phyloP scores from a whole-genome alignment of 805 yeast species.

The Suhomyces emberorum region DNA sequence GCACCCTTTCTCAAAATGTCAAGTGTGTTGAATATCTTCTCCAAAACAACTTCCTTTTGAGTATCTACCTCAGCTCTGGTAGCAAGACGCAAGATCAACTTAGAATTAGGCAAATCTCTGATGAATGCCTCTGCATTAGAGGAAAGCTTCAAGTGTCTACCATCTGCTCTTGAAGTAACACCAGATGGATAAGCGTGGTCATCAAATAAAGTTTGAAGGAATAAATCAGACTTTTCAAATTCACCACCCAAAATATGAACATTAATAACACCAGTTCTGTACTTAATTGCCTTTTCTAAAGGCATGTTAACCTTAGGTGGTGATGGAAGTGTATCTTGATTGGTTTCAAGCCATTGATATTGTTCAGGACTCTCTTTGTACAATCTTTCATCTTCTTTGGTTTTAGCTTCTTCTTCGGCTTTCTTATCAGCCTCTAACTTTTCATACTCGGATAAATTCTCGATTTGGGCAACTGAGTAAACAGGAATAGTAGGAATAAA shows the following conservation, averaged over 20 bases:
- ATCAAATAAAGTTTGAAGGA: conserved; percentile 61
- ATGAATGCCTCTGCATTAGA: conserved; percentile 60
- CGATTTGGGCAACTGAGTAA: conserved; percentile 54
- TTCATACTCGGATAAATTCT: conserved; percentile 40
- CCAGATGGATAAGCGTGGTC: conserved; percentile 61
- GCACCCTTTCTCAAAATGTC: conserved; percentile 53
- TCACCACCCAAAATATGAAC: conserved; percentile 52
- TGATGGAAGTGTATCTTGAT: conserved; percentile 31
- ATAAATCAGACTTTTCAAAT: conserved; percentile 46
- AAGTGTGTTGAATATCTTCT: conserved; percentile 46
- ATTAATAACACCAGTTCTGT: conserved; percentile 61
- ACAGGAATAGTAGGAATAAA: conserved; percentile 67
- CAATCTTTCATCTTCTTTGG: conserved; percentile 47
- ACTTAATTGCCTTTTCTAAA: conserved; percentile 49
- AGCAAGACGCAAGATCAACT: conserved; percentile 53
- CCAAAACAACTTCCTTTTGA: conserved; percentile 49
- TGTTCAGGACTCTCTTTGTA: conserved; percentile 56
- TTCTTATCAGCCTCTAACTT: conserved; percentile 36
- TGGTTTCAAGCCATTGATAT: conserved; percentile 61
- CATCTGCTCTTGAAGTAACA: conserved; percentile 46
- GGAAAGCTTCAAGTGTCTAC: conserved; percentile 39
- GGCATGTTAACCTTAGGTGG: conserved; percentile 45
- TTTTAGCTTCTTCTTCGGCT: conserved; percentile 40
- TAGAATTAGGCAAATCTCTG: conserved; percentile 67
- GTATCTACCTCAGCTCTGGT: conserved; percentile 47